phyloP scores from a whole-genome alignment of 2,329 filamentous ascomycete species.

The Hypoxylon sp. region DNA sequence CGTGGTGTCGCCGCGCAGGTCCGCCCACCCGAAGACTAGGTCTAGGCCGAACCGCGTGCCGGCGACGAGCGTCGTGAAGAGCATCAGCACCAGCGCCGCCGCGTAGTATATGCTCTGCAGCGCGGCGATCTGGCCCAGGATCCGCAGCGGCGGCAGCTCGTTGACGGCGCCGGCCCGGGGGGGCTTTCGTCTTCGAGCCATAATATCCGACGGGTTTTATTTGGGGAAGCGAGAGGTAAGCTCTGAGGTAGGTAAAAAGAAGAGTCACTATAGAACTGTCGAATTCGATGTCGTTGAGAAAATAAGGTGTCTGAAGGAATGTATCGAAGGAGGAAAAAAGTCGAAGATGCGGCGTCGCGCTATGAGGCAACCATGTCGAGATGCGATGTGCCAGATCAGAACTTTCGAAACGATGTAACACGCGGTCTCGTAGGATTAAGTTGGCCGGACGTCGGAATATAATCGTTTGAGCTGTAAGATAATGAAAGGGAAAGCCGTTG shows the following conservation, averaged over 20 bases:
- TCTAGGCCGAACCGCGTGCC: slow-evolving; percentile 65
- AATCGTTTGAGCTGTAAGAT: not conserved
- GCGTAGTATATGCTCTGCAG: slow-evolving; percentile 69
- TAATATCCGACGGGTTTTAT: slow-evolving; percentile 13
- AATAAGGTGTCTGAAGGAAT: slow-evolving; percentile 33
- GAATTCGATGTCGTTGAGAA: slow-evolving; percentile 1
- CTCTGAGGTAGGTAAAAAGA: not conserved
- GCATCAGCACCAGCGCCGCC: slow-evolving; percentile 62
- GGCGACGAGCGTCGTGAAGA: slow-evolving; percentile 70
- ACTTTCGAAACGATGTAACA: not conserved
- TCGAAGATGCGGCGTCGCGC: slow-evolving; percentile 22
- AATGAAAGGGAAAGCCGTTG: slow-evolving; percentile 9
- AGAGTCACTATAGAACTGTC: not conserved
- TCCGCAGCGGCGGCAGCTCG: slow-evolving; percentile 70
- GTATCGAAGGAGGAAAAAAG: slow-evolving; percentile 36
- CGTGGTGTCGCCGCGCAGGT: slow-evolving; percentile 71
- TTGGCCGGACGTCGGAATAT: not conserved
- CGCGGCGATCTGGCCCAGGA: slow-evolving; percentile 68
- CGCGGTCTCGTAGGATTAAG: not conserved
- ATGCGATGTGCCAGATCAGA: not conserved
- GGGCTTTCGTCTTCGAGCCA: slow-evolving; percentile 68
- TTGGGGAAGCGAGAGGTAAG: not conserved
- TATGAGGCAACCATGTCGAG: slow-evolving; percentile 44
- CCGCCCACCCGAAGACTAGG: slow-evolving; percentile 68
- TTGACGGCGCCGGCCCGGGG: slow-evolving; percentile 70